phyloP scores from a whole-genome alignment of 2,329 filamentous ascomycete species.

The Aspergillus sclerotialis region DNA sequence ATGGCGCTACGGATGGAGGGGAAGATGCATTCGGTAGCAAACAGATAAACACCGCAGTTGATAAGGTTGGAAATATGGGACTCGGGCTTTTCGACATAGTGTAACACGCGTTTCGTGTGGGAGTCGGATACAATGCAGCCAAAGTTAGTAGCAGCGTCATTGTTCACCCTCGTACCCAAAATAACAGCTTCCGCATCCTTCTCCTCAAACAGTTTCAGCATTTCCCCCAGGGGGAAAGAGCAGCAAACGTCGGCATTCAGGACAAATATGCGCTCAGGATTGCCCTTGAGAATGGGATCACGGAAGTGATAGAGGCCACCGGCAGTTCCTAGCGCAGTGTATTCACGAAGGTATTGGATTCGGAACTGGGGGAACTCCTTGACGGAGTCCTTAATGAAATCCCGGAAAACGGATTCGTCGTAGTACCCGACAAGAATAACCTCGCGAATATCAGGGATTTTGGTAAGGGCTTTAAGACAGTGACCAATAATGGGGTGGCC shows the following conservation, averaged over 20 bases:
- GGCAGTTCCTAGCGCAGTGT: slow-evolving; percentile 90
- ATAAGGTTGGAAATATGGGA: slow-evolving; percentile 96
- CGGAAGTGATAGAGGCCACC: slow-evolving; percentile 98
- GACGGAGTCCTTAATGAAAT: slow-evolving; percentile 90
- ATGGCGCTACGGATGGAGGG: slow-evolving; percentile 90
- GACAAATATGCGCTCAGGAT: slow-evolving; percentile 91
- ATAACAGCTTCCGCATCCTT: slow-evolving; percentile 96
- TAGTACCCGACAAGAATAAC: slow-evolving; percentile 99
- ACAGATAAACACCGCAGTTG: slow-evolving; percentile 98
- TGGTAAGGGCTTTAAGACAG: slow-evolving; percentile 85
- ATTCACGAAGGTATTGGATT: slow-evolving; percentile 95
- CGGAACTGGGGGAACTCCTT: slow-evolving; percentile 79
- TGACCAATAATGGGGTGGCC: slow-evolving; percentile 98
- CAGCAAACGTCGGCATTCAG: slow-evolving; percentile 98
- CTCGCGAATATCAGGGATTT: slow-evolving; percentile 87
- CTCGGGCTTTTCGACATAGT: slow-evolving; percentile 99
- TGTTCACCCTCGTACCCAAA: slow-evolving; percentile 81
- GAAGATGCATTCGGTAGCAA: slow-evolving; percentile 92
- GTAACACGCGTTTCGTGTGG: slow-evolving; percentile 89
- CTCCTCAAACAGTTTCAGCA: slow-evolving; percentile 90
- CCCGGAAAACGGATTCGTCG: slow-evolving; percentile 91
- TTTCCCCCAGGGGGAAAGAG: slow-evolving; percentile 91
- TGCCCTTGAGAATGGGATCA: slow-evolving; percentile 94
- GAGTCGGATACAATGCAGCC: slow-evolving; percentile 94
- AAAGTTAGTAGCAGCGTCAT: slow-evolving; percentile 91